phyloP scores from a whole-genome alignment of 2,329 filamentous ascomycete genomes.

The Lasiodiplodia sp. region DNA sequence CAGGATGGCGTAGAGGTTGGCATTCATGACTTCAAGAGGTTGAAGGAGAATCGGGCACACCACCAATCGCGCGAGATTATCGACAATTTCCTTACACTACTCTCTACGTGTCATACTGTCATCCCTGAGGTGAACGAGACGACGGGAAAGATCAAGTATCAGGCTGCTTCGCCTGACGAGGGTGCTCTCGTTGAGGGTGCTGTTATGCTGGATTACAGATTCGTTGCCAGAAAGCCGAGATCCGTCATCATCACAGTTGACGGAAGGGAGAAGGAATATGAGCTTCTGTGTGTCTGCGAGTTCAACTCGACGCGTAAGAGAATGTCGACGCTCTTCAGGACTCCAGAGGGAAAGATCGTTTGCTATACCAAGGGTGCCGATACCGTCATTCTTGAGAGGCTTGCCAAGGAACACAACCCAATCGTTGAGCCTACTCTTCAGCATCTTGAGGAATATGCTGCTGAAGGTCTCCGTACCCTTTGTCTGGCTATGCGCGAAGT shows the following conservation, averaged over 20 bases:
- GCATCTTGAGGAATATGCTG: slow-evolving; percentile 98
- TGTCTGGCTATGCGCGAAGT: slow-evolving; percentile 95
- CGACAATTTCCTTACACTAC: slow-evolving; percentile 84
- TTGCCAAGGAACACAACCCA: slow-evolving; percentile 78
- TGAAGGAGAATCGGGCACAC: slow-evolving; percentile 72
- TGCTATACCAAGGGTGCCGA: slow-evolving; percentile 97
- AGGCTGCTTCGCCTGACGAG: slow-evolving; percentile 96
- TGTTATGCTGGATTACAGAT: slow-evolving; percentile 83
- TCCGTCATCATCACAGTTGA: slow-evolving; percentile 83
- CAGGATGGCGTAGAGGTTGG: slow-evolving; percentile 79
- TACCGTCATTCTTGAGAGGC: slow-evolving; percentile 93
- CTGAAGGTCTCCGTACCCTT: slow-evolving; percentile 91
- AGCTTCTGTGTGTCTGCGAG: slow-evolving; percentile 94
- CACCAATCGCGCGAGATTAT: slow-evolving; percentile 68
- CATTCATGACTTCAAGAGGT: slow-evolving; percentile 82
- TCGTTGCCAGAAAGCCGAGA: slow-evolving; percentile 87
- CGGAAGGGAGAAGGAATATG: slow-evolving; percentile 79
- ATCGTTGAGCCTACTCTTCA: slow-evolving; percentile 89
- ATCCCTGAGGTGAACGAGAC: slow-evolving; percentile 88
- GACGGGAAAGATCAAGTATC: slow-evolving; percentile 85
- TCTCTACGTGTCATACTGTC: slow-evolving; percentile 94
- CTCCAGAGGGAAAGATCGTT: slow-evolving; percentile 92
- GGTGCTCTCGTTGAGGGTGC: slow-evolving; percentile 96
- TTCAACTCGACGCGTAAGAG: slow-evolving; percentile 98
- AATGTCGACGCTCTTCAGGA: slow-evolving; percentile 97